phyloP scores from a whole-genome alignment of 768 basidiomycete genomes.

The Mycena floridula region DNA sequence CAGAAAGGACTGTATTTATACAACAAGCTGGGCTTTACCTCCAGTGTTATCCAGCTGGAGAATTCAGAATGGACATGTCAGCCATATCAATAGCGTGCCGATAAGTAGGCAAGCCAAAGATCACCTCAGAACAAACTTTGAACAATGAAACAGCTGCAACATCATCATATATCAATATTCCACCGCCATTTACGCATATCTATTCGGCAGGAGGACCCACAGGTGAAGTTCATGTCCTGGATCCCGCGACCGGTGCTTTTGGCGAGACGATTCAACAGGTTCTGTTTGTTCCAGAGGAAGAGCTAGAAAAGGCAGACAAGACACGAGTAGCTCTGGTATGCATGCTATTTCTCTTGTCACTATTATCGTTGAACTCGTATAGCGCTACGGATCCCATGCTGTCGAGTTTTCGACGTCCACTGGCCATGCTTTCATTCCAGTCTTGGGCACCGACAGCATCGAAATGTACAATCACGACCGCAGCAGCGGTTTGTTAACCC shows the following conservation, averaged over 20 bases:
- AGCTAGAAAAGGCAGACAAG: slow-evolving; percentile 42
- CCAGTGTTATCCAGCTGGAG: slow-evolving; percentile 42
- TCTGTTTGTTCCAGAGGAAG: slow-evolving; percentile 36
- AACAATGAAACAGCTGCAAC: slow-evolving; percentile 38
- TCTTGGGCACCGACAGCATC: slow-evolving; percentile 41
- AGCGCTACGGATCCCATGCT: slow-evolving; percentile 48
- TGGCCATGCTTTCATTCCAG: slow-evolving; percentile 40
- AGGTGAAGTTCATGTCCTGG: slow-evolving; percentile 39
- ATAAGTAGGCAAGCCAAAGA: slow-evolving; percentile 30
- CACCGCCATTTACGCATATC: slow-evolving; percentile 38
- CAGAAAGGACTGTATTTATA: slow-evolving; percentile 31
- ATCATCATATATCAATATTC: slow-evolving; percentile 46
- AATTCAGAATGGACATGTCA: slow-evolving; percentile 24
- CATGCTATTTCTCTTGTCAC: background rate
- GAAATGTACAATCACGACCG: slow-evolving; percentile 36
- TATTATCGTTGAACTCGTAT: background rate
- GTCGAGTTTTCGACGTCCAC: slow-evolving; percentile 35
- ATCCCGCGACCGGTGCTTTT: slow-evolving; percentile 30
- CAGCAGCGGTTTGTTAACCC: slow-evolving; percentile 25
- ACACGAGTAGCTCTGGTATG: slow-evolving; percentile 41
- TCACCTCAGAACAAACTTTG: too few relatives aligned
- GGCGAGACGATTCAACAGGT: slow-evolving; percentile 39
- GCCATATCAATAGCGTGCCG: slow-evolving; percentile 35
- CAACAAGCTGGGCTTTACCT: slow-evolving; percentile 46
- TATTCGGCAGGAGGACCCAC: slow-evolving; percentile 49